phyloP scores from a whole-genome alignment of 495 filamentous ascomycete species.

The Penicillium ochrochloron region DNA sequence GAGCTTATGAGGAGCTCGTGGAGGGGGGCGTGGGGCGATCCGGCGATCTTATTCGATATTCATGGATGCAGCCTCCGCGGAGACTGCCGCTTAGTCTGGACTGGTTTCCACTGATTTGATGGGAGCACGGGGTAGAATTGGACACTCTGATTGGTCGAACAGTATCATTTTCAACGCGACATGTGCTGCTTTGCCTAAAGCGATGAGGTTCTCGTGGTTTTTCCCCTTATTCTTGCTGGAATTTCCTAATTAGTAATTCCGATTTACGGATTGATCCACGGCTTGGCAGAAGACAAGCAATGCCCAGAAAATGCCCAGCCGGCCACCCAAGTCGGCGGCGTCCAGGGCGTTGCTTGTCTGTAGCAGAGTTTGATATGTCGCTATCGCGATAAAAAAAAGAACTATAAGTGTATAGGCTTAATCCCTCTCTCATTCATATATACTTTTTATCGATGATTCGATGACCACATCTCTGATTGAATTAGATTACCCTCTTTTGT shows the following conservation, averaged over 20 bases:
- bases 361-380: neutral
- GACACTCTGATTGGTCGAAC: neutral
- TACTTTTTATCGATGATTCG: neutral
- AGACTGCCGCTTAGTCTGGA: neutral
- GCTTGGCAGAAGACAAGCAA: conserved; percentile 5
- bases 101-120: neutral
- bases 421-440: neutral
- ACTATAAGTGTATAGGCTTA: neutral
- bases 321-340: neutral
- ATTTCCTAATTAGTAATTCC: neutral
- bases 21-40: neutral
- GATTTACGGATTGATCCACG: neutral
- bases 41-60: neutral
- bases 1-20: neutral
- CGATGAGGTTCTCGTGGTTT: neutral
- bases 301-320: conserved; percentile 10
- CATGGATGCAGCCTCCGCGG: neutral
- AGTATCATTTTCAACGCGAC: neutral
- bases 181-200: conserved; percentile 2
- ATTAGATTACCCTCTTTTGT: neutral
- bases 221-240: neutral
- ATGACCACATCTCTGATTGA: neutral
- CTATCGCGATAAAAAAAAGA: neutral
- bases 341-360: conserved; percentile 1
- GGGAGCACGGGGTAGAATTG: neutral